Base-by-base conservation (phyloP, 1,284 basidiomycete species). In the Phlebopus sp. region DNA sequence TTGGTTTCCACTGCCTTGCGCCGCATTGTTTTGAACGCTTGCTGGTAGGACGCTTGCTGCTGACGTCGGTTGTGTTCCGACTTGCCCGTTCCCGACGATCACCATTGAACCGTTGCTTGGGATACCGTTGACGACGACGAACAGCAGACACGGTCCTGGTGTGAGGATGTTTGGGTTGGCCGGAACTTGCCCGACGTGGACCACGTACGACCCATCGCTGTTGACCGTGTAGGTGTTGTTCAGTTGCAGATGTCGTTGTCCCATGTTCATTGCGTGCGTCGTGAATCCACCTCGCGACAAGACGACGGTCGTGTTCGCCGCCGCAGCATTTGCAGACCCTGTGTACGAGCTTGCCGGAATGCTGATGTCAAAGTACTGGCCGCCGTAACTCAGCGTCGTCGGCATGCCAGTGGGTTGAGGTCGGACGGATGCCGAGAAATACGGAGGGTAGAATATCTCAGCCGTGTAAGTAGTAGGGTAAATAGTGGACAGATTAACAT, bases 231-330 rank as follows among this genome's bases (percentile, higher is more conserved):
- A 97, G 2, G 90, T 84, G 72, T 80, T 82, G 68, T 91, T 86
- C 47, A 93, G 72, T 63, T 88, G 82, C 50, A 90, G 58, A 53
- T 74, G 75, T n/a, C 90, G 79, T 66, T 92, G 90, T 18, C 90
- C 90, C 88, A 92, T 94, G 75, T 95, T 95, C 82, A 97, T 90
- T 21, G 85, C 93, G 68, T 97, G 95, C 0, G 93, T 97, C 1
- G 91, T 92, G 75, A 94, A 97, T 6, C 95, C 95, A 25, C 85
- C 79, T 50, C 96, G 88, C 52, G 91, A 76, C 55, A 98, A 69
- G 48, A 85, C 81, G 15, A 95, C 87, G 17, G 82, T 87, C 35
- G 93, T 89, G 58, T 84, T 85, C 48, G 82, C 79, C 11, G 85
- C 86, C 3, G 85, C 86, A 46, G 77, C 74, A 56, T 86, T 85